Evolutionary conservation across 768 basidiomycete genomes (phyloP).

Genomic region (Boletus subparvulus): DNA sequence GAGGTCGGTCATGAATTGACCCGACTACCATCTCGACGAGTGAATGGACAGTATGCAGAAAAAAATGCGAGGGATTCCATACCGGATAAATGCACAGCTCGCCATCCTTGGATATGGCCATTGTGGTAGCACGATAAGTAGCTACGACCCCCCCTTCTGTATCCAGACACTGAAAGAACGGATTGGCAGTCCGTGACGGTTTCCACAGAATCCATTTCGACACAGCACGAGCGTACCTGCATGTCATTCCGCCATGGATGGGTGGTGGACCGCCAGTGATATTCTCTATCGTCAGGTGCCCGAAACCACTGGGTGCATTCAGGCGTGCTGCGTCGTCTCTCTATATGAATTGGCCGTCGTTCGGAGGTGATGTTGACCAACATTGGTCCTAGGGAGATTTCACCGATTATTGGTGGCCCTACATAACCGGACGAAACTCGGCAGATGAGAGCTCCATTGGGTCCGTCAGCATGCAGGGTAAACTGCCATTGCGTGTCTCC

Average conservation of each 20-base stretch:
- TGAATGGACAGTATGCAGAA: neutral
- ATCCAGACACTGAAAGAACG: constrained; percentile 16
- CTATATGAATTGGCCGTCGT: constrained; percentile 5
- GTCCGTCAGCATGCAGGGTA: constrained; percentile 17
- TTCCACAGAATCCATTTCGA: neutral
- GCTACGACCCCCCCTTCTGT: constrained; percentile 21
- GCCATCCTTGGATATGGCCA: constrained; percentile 29
- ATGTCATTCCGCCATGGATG: constrained; percentile 21
- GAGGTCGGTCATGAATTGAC: constrained; percentile 28
- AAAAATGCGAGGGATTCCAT: neutral
- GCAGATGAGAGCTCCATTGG: constrained; percentile 19
- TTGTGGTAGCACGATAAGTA: constrained; percentile 25
- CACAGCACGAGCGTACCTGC: constrained; percentile 15
- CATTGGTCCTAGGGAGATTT: constrained; percentile 3
- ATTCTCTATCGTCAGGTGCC: constrained; percentile 23
- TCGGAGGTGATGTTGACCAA: constrained; percentile 18
- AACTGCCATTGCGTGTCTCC: constrained; percentile 19
- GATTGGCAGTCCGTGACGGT: neutral
- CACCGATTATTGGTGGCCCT: constrained; percentile 13
- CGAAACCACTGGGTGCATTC: constrained; percentile 22
- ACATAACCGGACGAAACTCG: constrained; percentile 21
- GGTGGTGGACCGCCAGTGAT: constrained; percentile 19
- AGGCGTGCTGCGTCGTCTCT: constrained; percentile 9
- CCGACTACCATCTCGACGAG: constrained; percentile 11
- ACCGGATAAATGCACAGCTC: constrained; percentile 29